Evolutionary conservation across 176 grass and related monocot genomes (phyloP).

Genomic region (Tuctoria greenei): DNA sequence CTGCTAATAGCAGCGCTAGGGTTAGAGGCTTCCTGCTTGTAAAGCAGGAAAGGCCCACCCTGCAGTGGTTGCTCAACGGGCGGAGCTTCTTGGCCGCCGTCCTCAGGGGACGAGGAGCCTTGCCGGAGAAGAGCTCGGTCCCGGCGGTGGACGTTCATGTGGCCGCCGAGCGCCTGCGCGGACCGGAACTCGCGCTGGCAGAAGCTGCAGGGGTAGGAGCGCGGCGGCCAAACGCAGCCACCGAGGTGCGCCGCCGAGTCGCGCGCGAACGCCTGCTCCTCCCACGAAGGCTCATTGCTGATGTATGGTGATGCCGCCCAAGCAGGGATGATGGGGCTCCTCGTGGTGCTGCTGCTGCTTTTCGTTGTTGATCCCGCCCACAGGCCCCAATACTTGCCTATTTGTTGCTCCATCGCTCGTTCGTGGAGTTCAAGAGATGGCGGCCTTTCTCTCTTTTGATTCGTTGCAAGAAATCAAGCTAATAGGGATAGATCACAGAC

Average conservation of each 20-base stretch:
- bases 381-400: slow-evolving; percentile 21
- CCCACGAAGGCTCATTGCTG: slow-evolving; percentile 54
- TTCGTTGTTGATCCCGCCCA: slow-evolving; percentile 20
- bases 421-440: slow-evolving; percentile 9
- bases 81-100: background rate
- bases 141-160: slow-evolving; percentile 97
- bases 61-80: slow-evolving; percentile 3
- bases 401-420: slow-evolving; percentile 45
- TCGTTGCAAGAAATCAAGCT: background rate
- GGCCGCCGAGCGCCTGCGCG: slow-evolving; percentile 88
- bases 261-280: slow-evolving; percentile 82
- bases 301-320: too few relatives aligned
- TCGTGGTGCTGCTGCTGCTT: background rate
- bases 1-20: slow-evolving; percentile 10
- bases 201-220: slow-evolving; percentile 88
- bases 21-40: slow-evolving; percentile 15
- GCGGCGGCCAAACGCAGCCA: slow-evolving; percentile 77
- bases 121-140: slow-evolving; percentile 73
- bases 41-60: background rate
- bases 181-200: slow-evolving; percentile 88
- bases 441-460: background rate
- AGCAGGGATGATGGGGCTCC: too few relatives aligned
- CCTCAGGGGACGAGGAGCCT: background rate
- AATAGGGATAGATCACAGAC: background rate
- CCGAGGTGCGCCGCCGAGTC: slow-evolving; percentile 59